Percentiles rank a stretch among this genome's conserved stretches.
These are phyloP conservation scores for Poterioochromonas sp. DNA, from an alignment of 352 stramenopile genomes.

Conservation along the genomic window DNA sequence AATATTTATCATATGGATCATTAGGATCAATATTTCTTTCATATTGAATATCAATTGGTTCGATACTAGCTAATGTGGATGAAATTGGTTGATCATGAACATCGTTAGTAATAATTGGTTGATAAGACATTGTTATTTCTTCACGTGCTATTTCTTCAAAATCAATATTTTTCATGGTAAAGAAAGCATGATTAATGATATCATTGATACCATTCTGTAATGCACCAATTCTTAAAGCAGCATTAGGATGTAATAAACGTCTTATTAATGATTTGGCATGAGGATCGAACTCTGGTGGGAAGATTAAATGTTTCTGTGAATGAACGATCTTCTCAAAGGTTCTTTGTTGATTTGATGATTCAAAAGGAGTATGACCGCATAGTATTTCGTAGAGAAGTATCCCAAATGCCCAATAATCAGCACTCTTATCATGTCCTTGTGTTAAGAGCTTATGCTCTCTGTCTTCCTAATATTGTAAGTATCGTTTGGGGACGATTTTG, in stretches of 20 bases:
- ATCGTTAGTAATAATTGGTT: not conserved
- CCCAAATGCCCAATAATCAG: slow-evolving; percentile 75
- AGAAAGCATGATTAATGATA: slow-evolving; percentile 44
- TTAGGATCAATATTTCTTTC: not conserved
- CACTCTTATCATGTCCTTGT: slow-evolving; percentile 67
- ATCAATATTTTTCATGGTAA: not conserved
- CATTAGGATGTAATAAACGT: slow-evolving; percentile 65
- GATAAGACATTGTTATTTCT: not conserved
- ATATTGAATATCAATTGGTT: not conserved
- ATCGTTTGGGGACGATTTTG: too few species aligned
- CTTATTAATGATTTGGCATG: slow-evolving; percentile 51
- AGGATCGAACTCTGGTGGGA: slow-evolving; percentile 3
- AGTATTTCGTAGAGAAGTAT: slow-evolving; percentile 75
- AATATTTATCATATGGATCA: not conserved
- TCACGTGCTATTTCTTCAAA: not conserved
- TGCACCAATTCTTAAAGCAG: slow-evolving; percentile 65
- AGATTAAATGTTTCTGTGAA: slow-evolving; percentile 22
- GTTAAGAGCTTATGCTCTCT: too few species aligned
- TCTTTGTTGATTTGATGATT: not conserved
- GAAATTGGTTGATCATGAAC: not conserved
- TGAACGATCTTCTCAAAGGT: slow-evolving; percentile 24
- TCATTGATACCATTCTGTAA: slow-evolving; percentile 59
- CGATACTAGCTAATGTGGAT: not conserved
- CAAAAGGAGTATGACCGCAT: slow-evolving; percentile 65
- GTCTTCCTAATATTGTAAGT: too few species aligned